These are phyloP conservation scores for Vitis riparia DNA, from an alignment of 164 flowering plant species.

Conservation along the genomic window DNA sequence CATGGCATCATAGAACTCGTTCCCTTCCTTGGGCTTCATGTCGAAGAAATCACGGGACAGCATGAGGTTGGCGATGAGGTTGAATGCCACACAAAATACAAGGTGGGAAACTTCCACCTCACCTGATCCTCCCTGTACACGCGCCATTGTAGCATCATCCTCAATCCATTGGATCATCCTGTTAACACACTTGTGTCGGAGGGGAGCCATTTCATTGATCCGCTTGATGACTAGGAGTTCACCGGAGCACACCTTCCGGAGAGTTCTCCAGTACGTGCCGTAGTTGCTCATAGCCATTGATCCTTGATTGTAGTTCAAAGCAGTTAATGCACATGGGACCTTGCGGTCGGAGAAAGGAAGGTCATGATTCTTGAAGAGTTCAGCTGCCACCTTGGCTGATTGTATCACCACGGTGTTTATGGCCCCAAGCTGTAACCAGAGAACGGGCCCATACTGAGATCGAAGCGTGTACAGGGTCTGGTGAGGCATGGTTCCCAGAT, in stretches of 20 bases:
- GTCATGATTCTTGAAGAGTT: conserved; percentile 30
- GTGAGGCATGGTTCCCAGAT: conserved; percentile 20
- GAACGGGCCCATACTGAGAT: conserved; percentile 18
- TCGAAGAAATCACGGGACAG: conserved; percentile 21
- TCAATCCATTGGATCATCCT: conserved; percentile 17
- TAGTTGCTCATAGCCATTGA: conserved; percentile 10
- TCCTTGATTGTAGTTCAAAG: conserved; percentile 6
- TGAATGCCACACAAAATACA: conserved; percentile 26
- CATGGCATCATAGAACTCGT: conserved; percentile 16
- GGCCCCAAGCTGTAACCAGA: conserved; percentile 18
- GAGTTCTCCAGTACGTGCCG: conserved; percentile 22
- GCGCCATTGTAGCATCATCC: background rate
- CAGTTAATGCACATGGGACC: conserved; percentile 12
- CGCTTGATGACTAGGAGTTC: conserved; percentile 21
- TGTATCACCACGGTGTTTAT: conserved; percentile 19
- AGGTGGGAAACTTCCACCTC: conserved; percentile 13
- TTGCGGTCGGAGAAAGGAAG: conserved; percentile 13
- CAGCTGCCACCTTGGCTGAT: conserved; percentile 22
- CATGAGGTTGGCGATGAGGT: conserved; percentile 22
- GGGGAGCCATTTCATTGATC: conserved; percentile 11
- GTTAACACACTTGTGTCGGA: conserved; percentile 17
- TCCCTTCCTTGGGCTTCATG: conserved; percentile 13
- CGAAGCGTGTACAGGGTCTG: conserved; percentile 7
- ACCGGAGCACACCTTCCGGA: background rate
- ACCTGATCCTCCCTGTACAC: background rate